phyloP scores from a whole-genome alignment of 2,329 filamentous ascomycete species.

The Dothistroma pini region DNA sequence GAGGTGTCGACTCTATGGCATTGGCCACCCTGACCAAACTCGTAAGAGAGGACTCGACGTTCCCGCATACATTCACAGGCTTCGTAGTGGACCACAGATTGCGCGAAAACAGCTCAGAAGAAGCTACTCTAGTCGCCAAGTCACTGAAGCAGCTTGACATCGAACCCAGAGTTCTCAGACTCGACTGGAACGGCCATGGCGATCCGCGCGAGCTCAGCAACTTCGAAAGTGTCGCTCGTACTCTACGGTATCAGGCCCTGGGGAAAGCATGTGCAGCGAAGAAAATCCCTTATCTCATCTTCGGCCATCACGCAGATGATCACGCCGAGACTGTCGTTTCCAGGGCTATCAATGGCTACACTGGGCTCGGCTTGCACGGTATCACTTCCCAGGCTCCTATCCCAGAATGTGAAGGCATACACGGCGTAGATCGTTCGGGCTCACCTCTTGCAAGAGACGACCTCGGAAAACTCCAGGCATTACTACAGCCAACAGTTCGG shows the following conservation, averaged over 20 bases:
- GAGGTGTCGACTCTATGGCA: conserved; percentile 97
- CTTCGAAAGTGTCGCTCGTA: conserved; percentile 74
- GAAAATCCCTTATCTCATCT: conserved; percentile 59
- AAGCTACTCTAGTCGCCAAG: conserved; percentile 51
- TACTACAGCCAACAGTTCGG: not conserved
- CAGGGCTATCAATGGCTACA: conserved; percentile 66
- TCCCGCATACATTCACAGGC: conserved; percentile 43
- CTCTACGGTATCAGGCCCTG: conserved; percentile 67
- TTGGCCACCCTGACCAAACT: conserved; percentile 69
- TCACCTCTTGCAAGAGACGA: not conserved
- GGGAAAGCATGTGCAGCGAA: conserved; percentile 56
- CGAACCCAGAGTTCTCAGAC: conserved; percentile 28
- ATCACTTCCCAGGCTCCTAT: conserved; percentile 45
- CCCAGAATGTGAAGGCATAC: conserved; percentile 77
- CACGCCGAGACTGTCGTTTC: conserved; percentile 86
- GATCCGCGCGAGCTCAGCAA: conserved; percentile 52
- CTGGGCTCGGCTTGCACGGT: conserved; percentile 59
- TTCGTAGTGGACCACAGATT: conserved; percentile 61
- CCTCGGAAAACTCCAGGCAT: not conserved
- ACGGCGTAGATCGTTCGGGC: conserved; percentile 57
- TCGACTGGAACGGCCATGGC: conserved; percentile 38
- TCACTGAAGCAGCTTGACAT: conserved; percentile 25
- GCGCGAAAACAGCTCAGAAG: conserved; percentile 52
- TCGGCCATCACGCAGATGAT: conserved; percentile 87
- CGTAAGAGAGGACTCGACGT: conserved; percentile 17